Conservation (phyloP, 2,329 filamentous ascomycete species). For the Ophiosphaerella herpotricha region DNA sequence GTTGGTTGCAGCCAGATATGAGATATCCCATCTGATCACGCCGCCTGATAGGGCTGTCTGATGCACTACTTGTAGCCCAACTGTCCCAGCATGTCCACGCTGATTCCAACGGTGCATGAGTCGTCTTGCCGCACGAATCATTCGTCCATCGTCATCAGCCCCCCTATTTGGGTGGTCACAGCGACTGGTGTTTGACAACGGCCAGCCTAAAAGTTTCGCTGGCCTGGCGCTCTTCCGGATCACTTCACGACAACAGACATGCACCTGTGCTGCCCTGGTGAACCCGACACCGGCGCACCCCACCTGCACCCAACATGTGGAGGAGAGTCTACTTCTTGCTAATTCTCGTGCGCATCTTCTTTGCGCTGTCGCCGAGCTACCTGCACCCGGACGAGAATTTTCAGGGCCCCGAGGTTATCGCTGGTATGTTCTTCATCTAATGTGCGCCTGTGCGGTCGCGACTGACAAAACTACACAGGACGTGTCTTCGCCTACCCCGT, state of each 20-base stretch:
- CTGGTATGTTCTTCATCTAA: conserved; percentile 61
- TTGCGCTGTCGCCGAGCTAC: conserved; percentile 93
- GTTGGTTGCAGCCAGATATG: conserved; percentile 24
- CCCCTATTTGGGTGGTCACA: conserved; percentile 30
- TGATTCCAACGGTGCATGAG: conserved; percentile 6
- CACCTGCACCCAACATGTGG: conserved; percentile 69
- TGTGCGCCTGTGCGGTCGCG: conserved; percentile 3
- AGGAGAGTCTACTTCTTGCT: conserved; percentile 85
- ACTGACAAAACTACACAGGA: conserved; percentile 58
- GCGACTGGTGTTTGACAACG: conserved; percentile 27
- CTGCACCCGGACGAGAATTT: conserved; percentile 99
- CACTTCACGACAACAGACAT: conserved; percentile 33
- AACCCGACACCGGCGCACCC: conserved; percentile 16
- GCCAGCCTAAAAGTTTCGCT: conserved; percentile 27
- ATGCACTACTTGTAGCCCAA: not conserved
- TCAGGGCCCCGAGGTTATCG: conserved; percentile 95
- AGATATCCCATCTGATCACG: conserved; percentile 23
- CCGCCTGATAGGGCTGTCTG: conserved; percentile 18
- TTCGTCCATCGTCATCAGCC: conserved; percentile 8
- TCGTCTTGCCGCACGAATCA: conserved; percentile 14
- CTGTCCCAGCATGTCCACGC: conserved; percentile 19
- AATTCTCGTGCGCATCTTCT: conserved; percentile 86
- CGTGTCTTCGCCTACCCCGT: conserved; percentile 92
- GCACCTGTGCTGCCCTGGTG: conserved; percentile 29
- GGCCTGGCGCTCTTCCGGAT: conserved; percentile 17